Base-by-base conservation (phyloP, 495 filamentous ascomycete species). In the Friedmanniomyces simplex region DNA sequence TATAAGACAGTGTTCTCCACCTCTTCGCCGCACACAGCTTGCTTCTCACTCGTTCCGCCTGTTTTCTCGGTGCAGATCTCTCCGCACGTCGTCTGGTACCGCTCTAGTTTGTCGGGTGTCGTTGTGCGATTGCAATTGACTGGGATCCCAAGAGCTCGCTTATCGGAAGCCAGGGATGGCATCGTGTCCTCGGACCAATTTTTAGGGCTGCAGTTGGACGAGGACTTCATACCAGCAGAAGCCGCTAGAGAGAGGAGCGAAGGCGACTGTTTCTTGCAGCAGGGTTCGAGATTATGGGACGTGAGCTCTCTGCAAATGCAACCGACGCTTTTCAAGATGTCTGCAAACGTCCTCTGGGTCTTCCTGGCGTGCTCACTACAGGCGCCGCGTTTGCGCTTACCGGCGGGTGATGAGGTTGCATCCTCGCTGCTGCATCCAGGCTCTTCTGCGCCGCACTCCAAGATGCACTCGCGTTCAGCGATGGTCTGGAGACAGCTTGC, bases 341-440 rank as follows among this genome's bases (percentile, higher is more conserved):
- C 42, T 11, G 54, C 43, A 28, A 56, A 56, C 25, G 26, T 41
- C 45, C 36, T 56, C 26, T 41, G 54, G 54, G 36, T 25, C 42
- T 56, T 56, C 18, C 42, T 26, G 21, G 54, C 43, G 36, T 56
- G 54, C 11, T 50, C 43, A 42, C 42, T 56, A 49, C 54, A 56
- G 43, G 54, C 54, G 45, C 54, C 28, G 26, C 54, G 54, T 56
- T 56, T 56, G 43, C 54, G 45, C 54, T 56, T 56, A 25, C 54
- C 42, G 25, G 28, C 4, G 28, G n/a, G n/a, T n/a, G n/a, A n/a
- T n/a, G 28, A 56, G 54, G 42, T 50, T 21, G 30, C 30, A 56
- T 49, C 43, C 28, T 56, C 42, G 54, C 21, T 48, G 53, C 53
- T 18, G 53, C 53, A 55, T 55, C 24, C 53, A 32, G 24, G 21